A percentile compares a stretch with the other conserved stretches of the same genome.
These are phyloP conservation scores for Melaleuca alternifolia DNA, from an alignment of 345 rosid genomes.

Conservation along the genomic window DNA sequence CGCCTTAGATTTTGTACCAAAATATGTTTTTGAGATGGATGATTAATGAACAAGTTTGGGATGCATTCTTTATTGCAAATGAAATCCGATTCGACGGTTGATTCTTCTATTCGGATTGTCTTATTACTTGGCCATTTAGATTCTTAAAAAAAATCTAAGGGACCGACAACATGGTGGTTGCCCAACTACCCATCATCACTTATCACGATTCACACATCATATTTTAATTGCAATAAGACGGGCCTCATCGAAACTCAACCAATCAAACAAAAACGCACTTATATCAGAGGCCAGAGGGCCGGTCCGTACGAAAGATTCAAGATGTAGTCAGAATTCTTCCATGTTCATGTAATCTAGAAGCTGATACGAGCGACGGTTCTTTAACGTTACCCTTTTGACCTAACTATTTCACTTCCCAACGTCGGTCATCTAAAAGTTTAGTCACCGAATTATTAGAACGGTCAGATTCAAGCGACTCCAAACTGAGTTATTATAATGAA, in stretches of 20 bases:
- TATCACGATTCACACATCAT: not conserved
- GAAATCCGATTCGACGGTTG: not conserved
- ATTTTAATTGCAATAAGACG: not conserved
- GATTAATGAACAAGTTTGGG: not conserved
- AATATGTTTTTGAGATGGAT: not conserved
- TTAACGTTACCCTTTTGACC: not conserved
- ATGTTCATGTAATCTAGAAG: too few species aligned
- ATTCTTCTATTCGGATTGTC: not conserved
- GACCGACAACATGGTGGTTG: not conserved
- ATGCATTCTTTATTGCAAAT: not conserved
- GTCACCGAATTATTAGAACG: not conserved
- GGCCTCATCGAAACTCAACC: not conserved
- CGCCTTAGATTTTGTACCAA: not conserved
- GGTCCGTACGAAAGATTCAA: not conserved
- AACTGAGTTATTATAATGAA: not conserved
- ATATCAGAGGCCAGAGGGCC: not conserved
- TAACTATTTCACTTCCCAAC: not conserved
- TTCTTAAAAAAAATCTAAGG: not conserved
- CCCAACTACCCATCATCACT: not conserved
- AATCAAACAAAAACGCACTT: not conserved
- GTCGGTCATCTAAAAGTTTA: not conserved
- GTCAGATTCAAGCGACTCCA: not conserved
- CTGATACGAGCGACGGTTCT: not conserved
- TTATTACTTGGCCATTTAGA: not conserved
- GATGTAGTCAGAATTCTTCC: not conserved